A percentile compares a stretch with the other conserved stretches of the same genome.
Evolutionary conservation across 2,329 filamentous ascomycete species (phyloP).

Genomic region (Emergomyces pasteurianus): DNA sequence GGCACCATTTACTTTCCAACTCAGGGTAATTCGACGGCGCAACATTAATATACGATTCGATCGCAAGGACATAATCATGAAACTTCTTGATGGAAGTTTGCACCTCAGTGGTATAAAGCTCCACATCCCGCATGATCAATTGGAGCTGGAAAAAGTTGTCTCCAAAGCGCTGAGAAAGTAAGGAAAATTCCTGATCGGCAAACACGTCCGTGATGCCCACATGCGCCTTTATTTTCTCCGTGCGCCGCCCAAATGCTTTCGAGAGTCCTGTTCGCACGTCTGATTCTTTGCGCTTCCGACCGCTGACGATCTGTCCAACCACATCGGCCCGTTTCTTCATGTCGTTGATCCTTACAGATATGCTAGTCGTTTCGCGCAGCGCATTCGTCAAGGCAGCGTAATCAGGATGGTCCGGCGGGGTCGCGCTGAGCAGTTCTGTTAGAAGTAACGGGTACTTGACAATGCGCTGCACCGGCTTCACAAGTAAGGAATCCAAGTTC

Average conservation of each 20-base stretch:
- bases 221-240: constrained; percentile 69
- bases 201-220: constrained; percentile 52
- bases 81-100: constrained; percentile 71
- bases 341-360: constrained; percentile 69
- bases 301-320: constrained; percentile 71
- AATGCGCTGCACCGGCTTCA: constrained; percentile 91
- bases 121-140: constrained; percentile 85
- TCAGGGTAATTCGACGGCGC: constrained; percentile 63
- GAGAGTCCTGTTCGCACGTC: constrained; percentile 75
- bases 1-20: constrained; percentile 86
- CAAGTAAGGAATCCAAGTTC: constrained; percentile 89
- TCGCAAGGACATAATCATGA: constrained; percentile 64
- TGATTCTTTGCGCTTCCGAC: constrained; percentile 75
- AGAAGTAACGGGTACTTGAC: constrained; percentile 88
- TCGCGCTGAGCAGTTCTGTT: constrained; percentile 65
- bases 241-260: constrained; percentile 79
- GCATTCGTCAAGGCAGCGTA: constrained; percentile 57
- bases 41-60: constrained; percentile 68
- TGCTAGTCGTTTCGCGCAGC: constrained; percentile 53
- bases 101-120: constrained; percentile 76
- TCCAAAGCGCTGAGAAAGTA: constrained; percentile 73
- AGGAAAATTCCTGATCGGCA: constrained; percentile 72
- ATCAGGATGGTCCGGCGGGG: constrained; percentile 74
- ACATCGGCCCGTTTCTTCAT: constrained; percentile 90
- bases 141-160: constrained; percentile 88